Conservation (phyloP, 2,329 filamentous ascomycete species). For the Graphilbum ipis-grandicollis region DNA sequence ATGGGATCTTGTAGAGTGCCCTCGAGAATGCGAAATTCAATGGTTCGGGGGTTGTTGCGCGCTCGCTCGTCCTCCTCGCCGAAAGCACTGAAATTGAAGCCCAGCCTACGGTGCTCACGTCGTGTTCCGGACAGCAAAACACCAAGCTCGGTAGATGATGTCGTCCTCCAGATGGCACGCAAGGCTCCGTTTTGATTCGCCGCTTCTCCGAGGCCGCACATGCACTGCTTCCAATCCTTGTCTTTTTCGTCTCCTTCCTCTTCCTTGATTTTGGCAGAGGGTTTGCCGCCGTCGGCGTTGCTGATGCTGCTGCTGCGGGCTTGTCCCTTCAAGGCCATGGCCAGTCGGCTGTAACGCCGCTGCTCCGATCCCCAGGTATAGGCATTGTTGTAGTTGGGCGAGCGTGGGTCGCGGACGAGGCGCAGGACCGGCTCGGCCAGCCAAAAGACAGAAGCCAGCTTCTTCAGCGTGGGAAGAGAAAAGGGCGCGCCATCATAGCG, state of each 20-base stretch:
- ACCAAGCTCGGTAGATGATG: conserved; percentile 15
- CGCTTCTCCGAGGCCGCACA: conserved; percentile 4
- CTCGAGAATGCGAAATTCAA: conserved; percentile 23
- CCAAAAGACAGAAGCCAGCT: conserved; percentile 19
- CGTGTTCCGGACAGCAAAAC: conserved; percentile 17
- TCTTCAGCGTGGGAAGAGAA: conserved; percentile 16
- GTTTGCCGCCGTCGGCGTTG: conserved; percentile 2
- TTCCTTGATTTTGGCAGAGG: no score
- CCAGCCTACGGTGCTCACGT: conserved; percentile 17
- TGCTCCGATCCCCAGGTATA: conserved; percentile 21
- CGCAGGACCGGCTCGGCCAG: conserved; percentile 19
- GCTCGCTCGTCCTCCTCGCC: conserved; percentile 18
- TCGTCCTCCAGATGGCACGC: conserved; percentile 14
- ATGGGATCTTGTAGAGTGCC: conserved; percentile 14
- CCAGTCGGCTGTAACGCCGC: conserved; percentile 16
- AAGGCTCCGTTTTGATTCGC: conserved; percentile 10
- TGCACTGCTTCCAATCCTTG: conserved; percentile 8
- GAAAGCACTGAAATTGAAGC: conserved; percentile 23
- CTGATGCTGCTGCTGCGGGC: not conserved
- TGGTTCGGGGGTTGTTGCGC: conserved; percentile 16
- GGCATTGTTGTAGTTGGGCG: conserved; percentile 18
- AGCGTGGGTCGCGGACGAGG: conserved; percentile 18
- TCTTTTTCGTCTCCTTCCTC: conserved; percentile 1
- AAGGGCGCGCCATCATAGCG: conserved; percentile 16
- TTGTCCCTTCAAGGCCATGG: conserved; percentile 9